phyloP scores from a whole-genome alignment of 2,329 filamentous ascomycete genomes.

The Metarhizium anisopliae region DNA sequence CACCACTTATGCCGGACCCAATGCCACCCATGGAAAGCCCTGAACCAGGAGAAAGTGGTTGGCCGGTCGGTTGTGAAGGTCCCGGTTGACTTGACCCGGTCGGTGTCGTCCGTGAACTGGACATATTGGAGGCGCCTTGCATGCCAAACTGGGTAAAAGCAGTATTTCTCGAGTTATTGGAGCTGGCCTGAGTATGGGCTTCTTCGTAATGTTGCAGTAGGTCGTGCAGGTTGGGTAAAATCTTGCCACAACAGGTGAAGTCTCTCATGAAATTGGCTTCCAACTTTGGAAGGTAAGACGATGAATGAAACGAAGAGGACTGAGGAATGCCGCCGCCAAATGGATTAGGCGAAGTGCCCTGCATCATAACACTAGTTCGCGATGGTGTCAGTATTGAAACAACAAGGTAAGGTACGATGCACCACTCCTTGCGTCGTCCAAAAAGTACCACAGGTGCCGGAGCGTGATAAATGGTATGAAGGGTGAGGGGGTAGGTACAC shows the following conservation, averaged over 20 bases:
- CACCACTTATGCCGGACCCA: conserved; percentile 16
- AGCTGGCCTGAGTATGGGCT: conserved; percentile 66
- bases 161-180: conserved; percentile 30
- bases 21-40: conserved; percentile 31
- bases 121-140: conserved; percentile 22
- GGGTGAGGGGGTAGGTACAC: neutral
- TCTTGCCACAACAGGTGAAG: conserved; percentile 89
- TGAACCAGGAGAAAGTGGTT: conserved; percentile 20
- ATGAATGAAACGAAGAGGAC: conserved; percentile 94
- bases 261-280: conserved; percentile 98
- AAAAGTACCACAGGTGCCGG: neutral
- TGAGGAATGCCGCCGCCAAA: conserved; percentile 48
- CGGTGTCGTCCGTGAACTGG: conserved; percentile 23
- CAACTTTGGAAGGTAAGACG: conserved; percentile 90
- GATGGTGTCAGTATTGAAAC: neutral
- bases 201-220: conserved; percentile 96
- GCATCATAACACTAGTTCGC: conserved; percentile 73
- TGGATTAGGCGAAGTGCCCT: conserved; percentile 82
- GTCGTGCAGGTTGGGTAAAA: conserved; percentile 85
- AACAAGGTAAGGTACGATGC: neutral
- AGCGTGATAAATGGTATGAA: neutral
- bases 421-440: neutral
- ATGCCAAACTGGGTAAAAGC: conserved; percentile 31
- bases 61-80: conserved; percentile 21
- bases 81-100: conserved; percentile 18